Evolutionary conservation across 306 rosid species (phyloP).

Genomic region (Purshia tridentata): DNA sequence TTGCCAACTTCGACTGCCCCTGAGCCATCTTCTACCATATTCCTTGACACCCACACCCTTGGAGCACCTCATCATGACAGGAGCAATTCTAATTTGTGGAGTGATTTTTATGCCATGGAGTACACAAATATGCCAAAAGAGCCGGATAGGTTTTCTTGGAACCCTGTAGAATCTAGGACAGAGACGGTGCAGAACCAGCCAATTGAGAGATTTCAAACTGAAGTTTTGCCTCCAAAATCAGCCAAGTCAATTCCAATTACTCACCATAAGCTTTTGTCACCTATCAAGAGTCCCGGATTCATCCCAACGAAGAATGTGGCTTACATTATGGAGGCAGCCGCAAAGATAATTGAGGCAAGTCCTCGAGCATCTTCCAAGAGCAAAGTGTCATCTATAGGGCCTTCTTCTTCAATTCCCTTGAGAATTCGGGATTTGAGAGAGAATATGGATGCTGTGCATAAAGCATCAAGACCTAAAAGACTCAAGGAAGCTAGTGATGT

Average conservation of each 20-base stretch:
- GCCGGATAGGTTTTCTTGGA: constrained; percentile 52
- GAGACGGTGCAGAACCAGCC: constrained; percentile 46
- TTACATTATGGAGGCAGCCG: constrained; percentile 84
- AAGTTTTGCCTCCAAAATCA: constrained; percentile 82
- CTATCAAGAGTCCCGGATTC: constrained; percentile 70
- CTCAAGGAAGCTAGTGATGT: constrained; percentile 28
- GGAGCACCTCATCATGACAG: constrained; percentile 47
- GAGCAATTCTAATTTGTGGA: constrained; percentile 32
- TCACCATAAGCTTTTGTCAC: constrained; percentile 81
- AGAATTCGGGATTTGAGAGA: constrained; percentile 78
- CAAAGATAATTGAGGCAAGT: constrained; percentile 78
- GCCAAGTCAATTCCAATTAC: constrained; percentile 86
- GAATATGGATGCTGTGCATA: constrained; percentile 61
- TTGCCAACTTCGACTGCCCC: constrained; percentile 51
- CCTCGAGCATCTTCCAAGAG: constrained; percentile 58
- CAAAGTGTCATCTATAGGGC: constrained; percentile 41
- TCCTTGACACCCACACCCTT: constrained; percentile 39
- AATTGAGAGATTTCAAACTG: constrained; percentile 75
- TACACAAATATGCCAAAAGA: constrained; percentile 44
- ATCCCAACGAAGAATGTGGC: constrained; percentile 51
- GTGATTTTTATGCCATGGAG: constrained; percentile 38
- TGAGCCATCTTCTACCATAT: constrained; percentile 45
- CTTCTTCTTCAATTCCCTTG: constrained; percentile 73
- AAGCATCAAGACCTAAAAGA: constrained; percentile 45
- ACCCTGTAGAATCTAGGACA: constrained; percentile 44